Conservation (phyloP, 768 basidiomycete genomes). For the Amanita brunnescens region DNA sequence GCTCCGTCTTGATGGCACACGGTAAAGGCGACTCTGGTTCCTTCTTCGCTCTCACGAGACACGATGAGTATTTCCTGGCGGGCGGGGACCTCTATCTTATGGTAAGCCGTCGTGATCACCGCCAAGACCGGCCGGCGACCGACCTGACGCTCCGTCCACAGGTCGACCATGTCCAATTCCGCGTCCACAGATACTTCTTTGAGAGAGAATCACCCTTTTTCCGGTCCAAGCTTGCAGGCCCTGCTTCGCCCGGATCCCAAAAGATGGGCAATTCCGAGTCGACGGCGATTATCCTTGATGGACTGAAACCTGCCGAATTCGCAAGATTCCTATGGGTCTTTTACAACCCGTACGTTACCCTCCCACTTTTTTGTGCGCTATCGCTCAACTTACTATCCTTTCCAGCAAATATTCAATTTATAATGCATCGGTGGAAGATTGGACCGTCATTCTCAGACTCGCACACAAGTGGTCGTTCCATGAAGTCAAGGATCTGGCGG, state of each 20-base stretch:
- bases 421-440: constrained; percentile 32
- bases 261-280: constrained; percentile 28
- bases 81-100: constrained; percentile 45
- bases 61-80: constrained; percentile 36
- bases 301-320: constrained; percentile 32
- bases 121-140: neutral
- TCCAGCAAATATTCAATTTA: constrained; percentile 27
- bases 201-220: constrained; percentile 41
- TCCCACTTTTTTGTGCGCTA: constrained; percentile 10
- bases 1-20: constrained; percentile 14
- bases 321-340: constrained; percentile 44
- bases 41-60: constrained; percentile 19
- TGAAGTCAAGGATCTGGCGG: constrained; percentile 1
- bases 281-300: constrained; percentile 32
- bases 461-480: constrained; percentile 37
- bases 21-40: constrained; percentile 10
- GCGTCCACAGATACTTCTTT: constrained; percentile 49
- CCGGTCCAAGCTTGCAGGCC: constrained; percentile 22
- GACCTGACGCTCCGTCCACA: constrained; percentile 12
- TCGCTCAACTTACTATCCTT: neutral
- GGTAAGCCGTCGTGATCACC: constrained; percentile 26
- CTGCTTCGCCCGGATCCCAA: constrained; percentile 23
- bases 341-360: constrained; percentile 40
- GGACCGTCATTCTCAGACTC: constrained; percentile 48
- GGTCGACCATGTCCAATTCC: constrained; percentile 45